Conservation (phyloP, 345 rosid species). For the Rhodamnia argentea region DNA sequence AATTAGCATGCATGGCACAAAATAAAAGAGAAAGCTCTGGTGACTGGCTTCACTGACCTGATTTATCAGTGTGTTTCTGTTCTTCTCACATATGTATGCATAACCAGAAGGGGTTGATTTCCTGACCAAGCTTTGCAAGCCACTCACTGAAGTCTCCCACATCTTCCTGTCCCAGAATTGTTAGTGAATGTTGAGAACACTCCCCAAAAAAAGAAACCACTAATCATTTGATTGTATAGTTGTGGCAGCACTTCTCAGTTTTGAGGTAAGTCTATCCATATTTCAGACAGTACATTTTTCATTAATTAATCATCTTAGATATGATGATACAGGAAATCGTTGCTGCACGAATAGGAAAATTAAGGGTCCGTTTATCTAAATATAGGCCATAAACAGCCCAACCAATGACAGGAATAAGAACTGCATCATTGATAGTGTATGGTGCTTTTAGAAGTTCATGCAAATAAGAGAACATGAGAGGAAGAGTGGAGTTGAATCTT, state of each 20-base stretch:
- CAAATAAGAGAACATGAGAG: neutral
- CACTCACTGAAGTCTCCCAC: slow-evolving; percentile 99
- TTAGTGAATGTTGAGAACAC: neutral
- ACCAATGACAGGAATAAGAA: neutral
- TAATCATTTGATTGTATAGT: neutral
- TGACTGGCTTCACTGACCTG: slow-evolving; percentile 25
- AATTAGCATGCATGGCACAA: neutral
- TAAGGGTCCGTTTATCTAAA: neutral
- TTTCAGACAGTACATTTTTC: neutral
- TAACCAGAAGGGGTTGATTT: slow-evolving; percentile 81
- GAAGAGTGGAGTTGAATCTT: neutral
- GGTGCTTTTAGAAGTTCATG: neutral
- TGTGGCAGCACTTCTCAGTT: neutral
- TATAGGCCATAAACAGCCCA: neutral
- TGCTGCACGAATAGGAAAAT: neutral
- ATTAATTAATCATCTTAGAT: neutral
- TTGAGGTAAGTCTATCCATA: neutral
- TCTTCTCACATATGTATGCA: slow-evolving; percentile 74
- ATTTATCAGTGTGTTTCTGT: slow-evolving; percentile 34
- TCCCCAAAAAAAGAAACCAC: neutral
- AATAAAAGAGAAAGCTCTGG: neutral
- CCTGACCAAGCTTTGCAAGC: slow-evolving; percentile 66
- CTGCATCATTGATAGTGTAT: neutral
- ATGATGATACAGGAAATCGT: neutral
- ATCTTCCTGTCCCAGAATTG: slow-evolving; percentile 46